Base-by-base conservation (phyloP, 2,329 filamentous ascomycete species). In the Colletotrichum acutatum region DNA sequence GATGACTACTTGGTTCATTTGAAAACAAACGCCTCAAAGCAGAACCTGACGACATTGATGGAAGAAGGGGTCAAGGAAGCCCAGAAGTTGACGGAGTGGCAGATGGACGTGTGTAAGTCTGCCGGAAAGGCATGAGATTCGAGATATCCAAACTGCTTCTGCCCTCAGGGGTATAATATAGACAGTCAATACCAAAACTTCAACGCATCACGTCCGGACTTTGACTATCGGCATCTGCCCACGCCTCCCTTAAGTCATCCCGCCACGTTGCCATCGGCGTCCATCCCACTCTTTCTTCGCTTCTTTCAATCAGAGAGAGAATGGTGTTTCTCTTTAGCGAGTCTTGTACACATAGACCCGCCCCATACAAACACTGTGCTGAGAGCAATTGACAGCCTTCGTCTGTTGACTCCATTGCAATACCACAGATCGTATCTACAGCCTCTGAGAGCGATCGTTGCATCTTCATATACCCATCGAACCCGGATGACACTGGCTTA, bases 61-160 rank as follows among this genome's bases (percentile, higher is more conserved):
- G 84, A 87, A 70, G 78, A 78, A 67, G 85, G 85, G 1, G 86
- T 87, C 14, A 80, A 82, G 46, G 82, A 81, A 59, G 79, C 85
- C 26, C 82, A 84, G 68, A 78, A 77, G 72, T 79, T 85, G 74
- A 83, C 82, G 61, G 85, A 86, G 77, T 82, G 82, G 80, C 84
- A 85, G 82, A 87, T 87, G 83, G 83, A 86, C 66, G 81, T 86
- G 5, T 84, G 82, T 66, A 84, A 83, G 16, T 86, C 84, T 22
- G 82, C 82, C 34, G 85, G 85, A 4, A 86, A 84, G 74, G 84
- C 83, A 5, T 83, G 12, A 71, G 19, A 3, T 7, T 8, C 2
- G 24, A 11, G n/a, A 28, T 19, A 5, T 56, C 28, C 34, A 14
- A 58, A 3, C 0, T 16, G 5, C 2, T 42, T 19, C 32, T 9